phyloP scores from a whole-genome alignment of 345 rosid genomes.

The Noccaea bulbosa region DNA sequence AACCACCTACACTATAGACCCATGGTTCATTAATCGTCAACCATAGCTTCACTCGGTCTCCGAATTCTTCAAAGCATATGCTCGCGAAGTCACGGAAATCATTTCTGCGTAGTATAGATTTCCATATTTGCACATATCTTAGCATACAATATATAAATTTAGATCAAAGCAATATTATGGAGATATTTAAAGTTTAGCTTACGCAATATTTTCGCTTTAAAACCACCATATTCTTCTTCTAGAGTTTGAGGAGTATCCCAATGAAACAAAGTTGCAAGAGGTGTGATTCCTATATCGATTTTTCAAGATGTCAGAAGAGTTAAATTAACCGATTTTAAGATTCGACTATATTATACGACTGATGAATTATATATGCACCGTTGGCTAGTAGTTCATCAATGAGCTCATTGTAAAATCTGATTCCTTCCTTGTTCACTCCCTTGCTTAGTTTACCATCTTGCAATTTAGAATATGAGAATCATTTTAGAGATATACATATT shows the following conservation, averaged over 20 bases:
- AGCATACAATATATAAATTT: background rate
- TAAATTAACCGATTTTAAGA: background rate
- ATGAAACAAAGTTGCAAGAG: constrained; percentile 40
- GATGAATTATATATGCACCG: constrained; percentile 33
- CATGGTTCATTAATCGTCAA: constrained; percentile 56
- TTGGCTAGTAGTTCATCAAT: constrained; percentile 48
- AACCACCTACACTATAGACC: constrained; percentile 40
- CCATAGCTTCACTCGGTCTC: constrained; percentile 58
- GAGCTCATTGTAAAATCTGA: constrained; percentile 56
- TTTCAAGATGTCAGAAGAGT: background rate
- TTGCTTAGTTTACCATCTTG: constrained; percentile 50
- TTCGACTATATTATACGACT: background rate
- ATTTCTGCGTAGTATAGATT: constrained; percentile 3
- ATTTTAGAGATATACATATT: constrained; percentile 1
- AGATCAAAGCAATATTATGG: background rate
- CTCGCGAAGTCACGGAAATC: constrained; percentile 47
- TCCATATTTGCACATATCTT: background rate
- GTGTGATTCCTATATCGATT: constrained; percentile 35
- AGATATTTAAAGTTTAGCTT: background rate
- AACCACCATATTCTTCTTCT: constrained; percentile 42
- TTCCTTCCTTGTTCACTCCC: constrained; percentile 51
- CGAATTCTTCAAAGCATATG: constrained; percentile 50
- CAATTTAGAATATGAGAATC: background rate
- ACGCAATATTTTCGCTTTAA: constrained; percentile 34
- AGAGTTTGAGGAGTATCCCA: constrained; percentile 43